A percentile compares a stretch with the other conserved stretches of the same genome.
Evolutionary conservation across 441 rosid genomes (phyloP).

Genomic region (Erysimum pusillum): DNA sequence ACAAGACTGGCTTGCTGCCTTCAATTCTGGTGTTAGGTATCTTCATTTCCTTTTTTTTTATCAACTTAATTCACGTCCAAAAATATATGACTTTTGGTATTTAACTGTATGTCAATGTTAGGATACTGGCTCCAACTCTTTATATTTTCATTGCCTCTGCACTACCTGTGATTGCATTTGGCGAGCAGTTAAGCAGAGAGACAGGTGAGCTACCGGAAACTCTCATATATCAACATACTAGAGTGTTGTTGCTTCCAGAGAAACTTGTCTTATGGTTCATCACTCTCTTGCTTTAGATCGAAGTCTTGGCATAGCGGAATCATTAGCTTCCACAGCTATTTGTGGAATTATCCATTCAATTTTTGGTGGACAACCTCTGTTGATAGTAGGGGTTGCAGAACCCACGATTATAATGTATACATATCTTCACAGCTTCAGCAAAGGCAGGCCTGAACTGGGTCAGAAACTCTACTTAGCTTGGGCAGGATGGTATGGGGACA

Average conservation of each 20-base stretch:
- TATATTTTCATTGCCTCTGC: conserved; percentile 95
- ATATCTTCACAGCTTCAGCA: conserved; percentile 79
- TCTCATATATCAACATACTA: not conserved
- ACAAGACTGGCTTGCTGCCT: conserved; percentile 74
- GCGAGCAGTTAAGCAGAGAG: conserved; percentile 84
- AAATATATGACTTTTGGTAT: not conserved
- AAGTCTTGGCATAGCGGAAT: conserved; percentile 79
- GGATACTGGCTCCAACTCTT: conserved; percentile 81
- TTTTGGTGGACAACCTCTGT: conserved; percentile 87
- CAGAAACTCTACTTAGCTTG: conserved; percentile 76
- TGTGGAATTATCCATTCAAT: conserved; percentile 88
- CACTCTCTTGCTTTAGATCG: conserved; percentile 60
- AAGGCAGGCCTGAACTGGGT: conserved; percentile 69
- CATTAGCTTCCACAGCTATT: conserved; percentile 83
- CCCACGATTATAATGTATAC: conserved; percentile 93
- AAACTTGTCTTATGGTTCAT: not conserved
- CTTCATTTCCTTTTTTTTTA: not conserved
- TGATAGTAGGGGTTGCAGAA: conserved; percentile 90
- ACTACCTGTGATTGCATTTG: conserved; percentile 90
- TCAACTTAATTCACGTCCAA: conserved; percentile 16
- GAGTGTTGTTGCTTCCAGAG: not conserved
- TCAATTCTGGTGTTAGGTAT: conserved; percentile 69
- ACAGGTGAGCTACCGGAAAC: conserved; percentile 57
- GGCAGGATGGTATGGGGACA: conserved; percentile 65
- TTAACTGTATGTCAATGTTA: conserved; percentile 36